These are phyloP conservation scores for Naganishia sp. DNA, from an alignment of 1,284 basidiomycete species.

Conservation along the genomic window DNA sequence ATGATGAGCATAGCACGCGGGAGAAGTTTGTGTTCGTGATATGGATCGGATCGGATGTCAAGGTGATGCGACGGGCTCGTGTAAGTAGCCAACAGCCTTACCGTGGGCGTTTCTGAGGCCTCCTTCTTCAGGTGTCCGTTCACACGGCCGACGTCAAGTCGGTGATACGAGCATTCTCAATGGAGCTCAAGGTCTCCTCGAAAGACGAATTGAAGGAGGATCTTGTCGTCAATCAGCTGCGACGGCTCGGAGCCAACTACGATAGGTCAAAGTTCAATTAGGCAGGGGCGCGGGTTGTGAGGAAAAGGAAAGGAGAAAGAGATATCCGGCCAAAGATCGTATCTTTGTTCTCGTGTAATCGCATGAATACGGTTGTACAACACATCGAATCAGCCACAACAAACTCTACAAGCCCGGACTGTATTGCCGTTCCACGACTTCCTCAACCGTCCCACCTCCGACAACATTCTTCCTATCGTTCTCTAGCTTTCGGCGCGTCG, in stretches of 20 bases:
- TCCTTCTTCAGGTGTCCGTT: slow-evolving; percentile 71
- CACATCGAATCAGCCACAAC: neutral
- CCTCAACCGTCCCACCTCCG: slow-evolving; percentile 24
- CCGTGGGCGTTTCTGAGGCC: neutral
- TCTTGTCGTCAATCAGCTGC: slow-evolving; percentile 6
- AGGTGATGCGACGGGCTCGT: slow-evolving; percentile 88
- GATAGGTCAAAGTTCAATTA: slow-evolving; percentile 53
- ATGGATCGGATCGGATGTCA: slow-evolving; percentile 80
- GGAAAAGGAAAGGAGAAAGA: too few species aligned
- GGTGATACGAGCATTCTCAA: slow-evolving; percentile 73
- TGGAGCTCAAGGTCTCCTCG: slow-evolving; percentile 79
- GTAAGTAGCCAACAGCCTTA: slow-evolving; percentile 54
- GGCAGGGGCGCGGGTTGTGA: neutral
- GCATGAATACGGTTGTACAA: neutral
- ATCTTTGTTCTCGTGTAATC: neutral
- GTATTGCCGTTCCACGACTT: slow-evolving; percentile 25
- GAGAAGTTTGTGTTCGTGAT: slow-evolving; percentile 87
- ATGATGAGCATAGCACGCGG: slow-evolving; percentile 67
- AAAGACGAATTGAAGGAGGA: slow-evolving; percentile 80
- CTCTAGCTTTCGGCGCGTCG: slow-evolving; percentile 22
- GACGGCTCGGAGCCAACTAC: slow-evolving; percentile 47
- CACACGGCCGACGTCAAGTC: slow-evolving; percentile 81
- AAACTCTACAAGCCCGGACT: slow-evolving; percentile 3
- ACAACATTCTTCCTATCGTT: slow-evolving; percentile 22
- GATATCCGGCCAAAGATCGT: neutral